Evolutionary conservation across 345 rosid species (phyloP), one percentile per base, ranked within the genome.

Genomic region (Excoecaria agallocha): DNA sequence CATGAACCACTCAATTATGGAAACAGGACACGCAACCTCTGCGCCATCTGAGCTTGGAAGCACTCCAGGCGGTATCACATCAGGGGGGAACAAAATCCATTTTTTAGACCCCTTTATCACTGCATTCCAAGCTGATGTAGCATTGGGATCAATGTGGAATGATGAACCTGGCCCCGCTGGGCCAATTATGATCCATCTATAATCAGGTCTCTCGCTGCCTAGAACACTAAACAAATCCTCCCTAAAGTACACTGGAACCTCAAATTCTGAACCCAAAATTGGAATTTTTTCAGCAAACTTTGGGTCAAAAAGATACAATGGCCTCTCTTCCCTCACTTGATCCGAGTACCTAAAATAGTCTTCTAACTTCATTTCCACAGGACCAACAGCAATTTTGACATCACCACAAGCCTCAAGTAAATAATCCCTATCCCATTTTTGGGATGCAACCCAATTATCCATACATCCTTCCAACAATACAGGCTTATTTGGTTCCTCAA

Each of bases 1-100:
- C 99, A 95, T 95, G 82, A 95, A 93, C 99, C 99, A 95, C 80
- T 95, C 99, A 4, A 88, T 89, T 49, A 95, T 93, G 0, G 99
- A 95, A 81, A 95, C 94, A 38, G 99, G 99, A 71, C 97, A 89
- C 0, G 99, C 99, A 75, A 95, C 99, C 30, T 95, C 99, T 1
- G 96, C 90, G 22, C 99, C 99, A 82, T 95, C 98, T 0, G 97
- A 87, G 85, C 99, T 95, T 0, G 98, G 99, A 82, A 87, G 91
- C 64, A 95, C 98, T 12, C 99, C 99, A 0, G 99, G 98, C 16
- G 99, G 99, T 79, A 87, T 79, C 64, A 90, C 94, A 68, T 93
- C 96, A 0, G 99, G 99, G 0, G 98, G 99, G 84, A 95, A 95
- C 82, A 95, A 72, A 80, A 95, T 72, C 98, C 98, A 95, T 79